Evolutionary conservation across 2,329 filamentous ascomycete species (phyloP).

Genomic region (Cyphellophora europaea): DNA sequence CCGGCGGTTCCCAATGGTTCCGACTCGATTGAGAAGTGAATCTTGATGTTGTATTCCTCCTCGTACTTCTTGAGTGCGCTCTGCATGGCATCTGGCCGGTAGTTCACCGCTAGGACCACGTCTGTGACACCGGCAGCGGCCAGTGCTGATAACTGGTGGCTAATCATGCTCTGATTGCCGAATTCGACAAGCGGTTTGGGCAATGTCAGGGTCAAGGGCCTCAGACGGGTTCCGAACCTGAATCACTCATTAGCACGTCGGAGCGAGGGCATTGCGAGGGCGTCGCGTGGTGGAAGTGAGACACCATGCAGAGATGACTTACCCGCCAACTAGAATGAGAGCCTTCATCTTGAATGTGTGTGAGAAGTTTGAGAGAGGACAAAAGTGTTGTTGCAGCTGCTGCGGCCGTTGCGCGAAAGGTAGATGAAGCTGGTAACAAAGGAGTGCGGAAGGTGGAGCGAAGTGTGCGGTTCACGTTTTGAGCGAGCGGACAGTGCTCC

Average conservation of each 20-base stretch:
- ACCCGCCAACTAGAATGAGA: slow-evolving; percentile 19
- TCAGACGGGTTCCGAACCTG: slow-evolving; percentile 95
- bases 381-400: no score
- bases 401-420: no score
- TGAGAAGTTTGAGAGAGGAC: no score
- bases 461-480: no score
- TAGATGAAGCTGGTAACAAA: no score
- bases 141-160: slow-evolving; percentile 93
- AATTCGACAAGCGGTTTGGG: slow-evolving; percentile 98
- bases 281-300: no score
- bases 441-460: no score
- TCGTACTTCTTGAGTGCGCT: slow-evolving; percentile 91
- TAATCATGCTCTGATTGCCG: slow-evolving; percentile 97
- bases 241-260: slow-evolving; percentile 4
- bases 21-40: slow-evolving; percentile 92
- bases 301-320: slow-evolving; percentile 9
- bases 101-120: slow-evolving; percentile 97
- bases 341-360: slow-evolving; percentile 33
- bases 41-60: slow-evolving; percentile 83
- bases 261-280: slow-evolving; percentile 1
- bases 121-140: slow-evolving; percentile 91
- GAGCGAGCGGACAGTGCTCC: no score
- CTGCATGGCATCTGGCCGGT: slow-evolving; percentile 96
- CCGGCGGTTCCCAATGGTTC: slow-evolving; percentile 93
- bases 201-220: slow-evolving; percentile 90